Evolutionary conservation across 805 yeast genomes (phyloP).

Genomic region (Kluyveromyces siamensis): DNA sequence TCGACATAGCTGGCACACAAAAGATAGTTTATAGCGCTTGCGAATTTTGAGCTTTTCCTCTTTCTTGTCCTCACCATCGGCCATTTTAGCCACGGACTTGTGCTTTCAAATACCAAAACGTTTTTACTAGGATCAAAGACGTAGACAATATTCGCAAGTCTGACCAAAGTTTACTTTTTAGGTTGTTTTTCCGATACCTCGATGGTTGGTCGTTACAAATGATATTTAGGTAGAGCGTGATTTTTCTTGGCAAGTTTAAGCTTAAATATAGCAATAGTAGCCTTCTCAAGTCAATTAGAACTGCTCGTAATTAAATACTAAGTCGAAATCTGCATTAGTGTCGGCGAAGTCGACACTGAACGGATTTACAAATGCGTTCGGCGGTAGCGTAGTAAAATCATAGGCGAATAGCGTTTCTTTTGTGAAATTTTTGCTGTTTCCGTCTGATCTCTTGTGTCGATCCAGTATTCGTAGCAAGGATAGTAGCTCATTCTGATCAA

Average conservation of each 20-base stretch:
- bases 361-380: not conserved
- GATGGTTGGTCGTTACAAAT: not conserved
- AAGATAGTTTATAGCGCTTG: slow-evolving; percentile 1
- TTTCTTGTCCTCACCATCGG: too few relatives aligned
- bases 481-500: not conserved
- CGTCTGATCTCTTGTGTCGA: not conserved
- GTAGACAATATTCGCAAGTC: too few relatives aligned
- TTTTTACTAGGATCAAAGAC: too few relatives aligned
- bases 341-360: not conserved
- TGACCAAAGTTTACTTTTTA: not conserved
- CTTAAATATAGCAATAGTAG: too few relatives aligned
- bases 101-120: too few relatives aligned
- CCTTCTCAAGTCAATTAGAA: too few relatives aligned
- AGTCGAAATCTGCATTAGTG: not conserved
- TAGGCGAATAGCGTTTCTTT: not conserved
- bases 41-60: not conserved
- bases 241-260: too few relatives aligned
- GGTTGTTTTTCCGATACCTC: not conserved
- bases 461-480: not conserved
- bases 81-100: too few relatives aligned
- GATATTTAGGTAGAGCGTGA: not conserved
- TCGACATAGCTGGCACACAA: slow-evolving; percentile 2
- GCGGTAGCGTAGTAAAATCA: not conserved
- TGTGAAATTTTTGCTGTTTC: not conserved
- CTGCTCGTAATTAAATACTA: not conserved